Evolutionary conservation across 768 basidiomycete species (phyloP), one percentile per base, ranked within the genome.

Genomic region (Panellus pusillus): DNA sequence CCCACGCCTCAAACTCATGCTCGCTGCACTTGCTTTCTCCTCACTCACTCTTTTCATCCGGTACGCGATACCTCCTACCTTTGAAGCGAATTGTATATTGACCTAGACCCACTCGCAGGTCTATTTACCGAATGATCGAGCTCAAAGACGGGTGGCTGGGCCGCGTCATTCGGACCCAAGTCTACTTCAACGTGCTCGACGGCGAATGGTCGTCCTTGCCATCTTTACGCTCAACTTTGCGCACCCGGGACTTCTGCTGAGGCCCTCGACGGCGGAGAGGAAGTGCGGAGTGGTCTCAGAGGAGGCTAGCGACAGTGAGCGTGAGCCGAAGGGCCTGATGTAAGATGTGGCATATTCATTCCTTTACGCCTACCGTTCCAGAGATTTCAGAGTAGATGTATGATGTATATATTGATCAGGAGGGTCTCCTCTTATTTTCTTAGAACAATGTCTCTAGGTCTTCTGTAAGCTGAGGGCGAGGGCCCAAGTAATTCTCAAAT

Each of bases 81-180:
- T 80, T 6, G 71, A 78, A 57, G 76, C 19, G 48, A 13, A 19
- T 5, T 14, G 32, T 28, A 20, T 42, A 36, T 1, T 18, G 28
- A 42, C 39, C 1, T 9, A 32, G 14, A 15, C 41, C 14, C 20
- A 27, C 15, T 79, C 53, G 2, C 24, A 73, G 79, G 77, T 79
- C 76, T 35, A 64, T 83, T 3, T 82, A 82, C 60, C 76, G 81
- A 50, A 76, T 73, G 3, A 72, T 79, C 54, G 81, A 82, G 65
- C 70, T 82, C 2, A 52, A 68, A 12, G 74, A 77, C 52, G 79
- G 81, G 0, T 83, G 80, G 79, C 61, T 59, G 31, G 81, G 82
- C 9, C 66, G 70, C 15, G 70, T 83, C 53, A 80, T 80, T 47
- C 61, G 63, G 1, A 79, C 77, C 0, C 63, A 83, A 54, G 49